These are phyloP conservation scores for Tremella yokohamensis DNA, from an alignment of 768 basidiomycete species.

Conservation along the genomic window DNA sequence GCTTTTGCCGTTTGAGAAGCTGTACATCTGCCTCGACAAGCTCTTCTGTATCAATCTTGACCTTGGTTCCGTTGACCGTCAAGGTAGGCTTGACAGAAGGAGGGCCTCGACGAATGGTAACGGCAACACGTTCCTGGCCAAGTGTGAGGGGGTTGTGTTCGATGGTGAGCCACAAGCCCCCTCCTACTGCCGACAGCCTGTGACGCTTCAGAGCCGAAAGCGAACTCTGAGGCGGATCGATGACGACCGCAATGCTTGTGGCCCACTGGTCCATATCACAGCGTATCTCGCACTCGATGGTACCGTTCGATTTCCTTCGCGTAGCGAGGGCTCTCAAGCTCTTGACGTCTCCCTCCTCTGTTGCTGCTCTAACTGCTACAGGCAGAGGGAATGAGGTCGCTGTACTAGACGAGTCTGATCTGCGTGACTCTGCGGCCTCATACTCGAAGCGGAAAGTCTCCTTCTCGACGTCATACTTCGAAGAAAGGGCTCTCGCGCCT, in stretches of 20 bases:
- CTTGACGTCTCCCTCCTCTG: slow-evolving; percentile 18
- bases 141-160: slow-evolving; percentile 75
- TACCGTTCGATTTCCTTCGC: slow-evolving; percentile 29
- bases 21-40: slow-evolving; percentile 83
- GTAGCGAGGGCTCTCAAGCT: slow-evolving; percentile 33
- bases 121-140: slow-evolving; percentile 71
- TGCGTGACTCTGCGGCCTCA: slow-evolving; percentile 53
- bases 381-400: slow-evolving; percentile 42
- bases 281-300: slow-evolving; percentile 82
- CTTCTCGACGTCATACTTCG: slow-evolving; percentile 84
- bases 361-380: slow-evolving; percentile 53
- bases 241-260: slow-evolving; percentile 54
- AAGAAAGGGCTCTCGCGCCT: slow-evolving; percentile 64
- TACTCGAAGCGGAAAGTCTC: slow-evolving; percentile 79
- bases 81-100: slow-evolving; percentile 63
- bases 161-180: slow-evolving; percentile 90
- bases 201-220: slow-evolving; percentile 82
- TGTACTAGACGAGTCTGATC: slow-evolving; percentile 44
- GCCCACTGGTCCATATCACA: slow-evolving; percentile 90
- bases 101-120: slow-evolving; percentile 71
- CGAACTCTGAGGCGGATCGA: slow-evolving; percentile 84
- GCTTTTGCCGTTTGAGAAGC: slow-evolving; percentile 72
- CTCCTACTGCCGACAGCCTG: slow-evolving; percentile 76
- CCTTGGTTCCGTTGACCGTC: slow-evolving; percentile 81
- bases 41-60: slow-evolving; percentile 82